A percentile compares a stretch with the other conserved stretches of the same genome.
phyloP scores from a whole-genome alignment of 345 rosid genomes.

The Firmiana major region DNA sequence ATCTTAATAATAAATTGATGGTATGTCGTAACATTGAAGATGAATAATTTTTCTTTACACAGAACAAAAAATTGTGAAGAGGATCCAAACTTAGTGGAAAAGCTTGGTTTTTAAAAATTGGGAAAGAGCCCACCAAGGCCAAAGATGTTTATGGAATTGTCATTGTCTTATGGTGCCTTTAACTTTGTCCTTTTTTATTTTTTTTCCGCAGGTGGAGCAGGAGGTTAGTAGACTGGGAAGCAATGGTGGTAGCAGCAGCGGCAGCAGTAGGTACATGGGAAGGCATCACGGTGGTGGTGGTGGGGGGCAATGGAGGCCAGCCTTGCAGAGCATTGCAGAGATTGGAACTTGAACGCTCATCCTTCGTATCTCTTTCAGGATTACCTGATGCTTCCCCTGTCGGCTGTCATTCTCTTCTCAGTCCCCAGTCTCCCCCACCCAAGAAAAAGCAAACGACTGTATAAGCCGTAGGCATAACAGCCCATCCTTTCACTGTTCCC shows the following conservation, averaged over 20 bases:
- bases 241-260: slow-evolving; percentile 25
- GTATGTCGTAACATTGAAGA: too few species aligned
- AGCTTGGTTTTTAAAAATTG: background rate
- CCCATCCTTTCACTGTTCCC: background rate
- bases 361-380: background rate
- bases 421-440: background rate
- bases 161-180: background rate
- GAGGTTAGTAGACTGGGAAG: slow-evolving; percentile 27
- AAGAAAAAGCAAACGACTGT: background rate
- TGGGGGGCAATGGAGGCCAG: slow-evolving; percentile 77
- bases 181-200: background rate
- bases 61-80: too few species aligned
- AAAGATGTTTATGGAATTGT: background rate
- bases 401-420: background rate
- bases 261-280: slow-evolving; percentile 21
- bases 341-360: slow-evolving; percentile 35
- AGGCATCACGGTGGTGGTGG: slow-evolving; percentile 34
- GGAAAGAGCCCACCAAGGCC: background rate
- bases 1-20: too few species aligned
- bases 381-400: background rate
- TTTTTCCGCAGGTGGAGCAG: slow-evolving; percentile 29
- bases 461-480: background rate
- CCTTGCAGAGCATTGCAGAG: slow-evolving; percentile 81
- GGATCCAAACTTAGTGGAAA: slow-evolving; percentile 1
- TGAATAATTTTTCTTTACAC: too few species aligned